Evolutionary conservation across 2,329 filamentous ascomycete species (phyloP), one percentile per base, ranked within the genome.

Genomic region (Annulohypoxylon truncatum): DNA sequence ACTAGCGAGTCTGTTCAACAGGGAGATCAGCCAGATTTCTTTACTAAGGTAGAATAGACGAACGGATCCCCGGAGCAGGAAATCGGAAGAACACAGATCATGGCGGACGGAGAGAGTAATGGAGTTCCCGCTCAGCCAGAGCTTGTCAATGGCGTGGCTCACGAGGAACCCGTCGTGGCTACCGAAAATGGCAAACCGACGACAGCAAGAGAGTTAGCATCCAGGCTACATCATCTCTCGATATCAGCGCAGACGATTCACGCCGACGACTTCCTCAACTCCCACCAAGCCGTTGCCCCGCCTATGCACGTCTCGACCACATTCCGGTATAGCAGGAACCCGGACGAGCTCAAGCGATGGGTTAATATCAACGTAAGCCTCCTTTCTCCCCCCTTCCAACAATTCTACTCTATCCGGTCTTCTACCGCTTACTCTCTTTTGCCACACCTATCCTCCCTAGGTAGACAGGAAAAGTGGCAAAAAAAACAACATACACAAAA

Each of bases 281-380:
- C 84, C 31, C 87, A 92, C 71, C 84, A 89, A 53, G 93, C 96
- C 76, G 91, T 98, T 59, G 94, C 95, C 10, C 95, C 96, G 64
- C 89, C 95, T 3, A 84, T 98, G 75, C 95, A 98, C 78, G 89
- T 96, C 69, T 94, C 93, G 67, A 97, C 95, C 10, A 98, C 93
- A 13, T 98, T 93, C 80, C 89, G 93, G 72, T 98, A 97, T 79
- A 83, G 85, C 26, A 80, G 83, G 56, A 85, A 97, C 76, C 92
- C 93, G 1, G 85, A 89, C 4, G 77, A 88, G 26, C 85, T 97
- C 47, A 80, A 66, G 77, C 64, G 76, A 22, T 83, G 81, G 81
- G 76, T 77, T 13, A 87, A 91, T 64, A 72, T 79, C 26, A 86
- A 87, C 75, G 89, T 91, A 79, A 79, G 85, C 26, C 12, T 31